phyloP scores from a whole-genome alignment of 352 stramenopile species.

The Pythium aphanidermatum region DNA sequence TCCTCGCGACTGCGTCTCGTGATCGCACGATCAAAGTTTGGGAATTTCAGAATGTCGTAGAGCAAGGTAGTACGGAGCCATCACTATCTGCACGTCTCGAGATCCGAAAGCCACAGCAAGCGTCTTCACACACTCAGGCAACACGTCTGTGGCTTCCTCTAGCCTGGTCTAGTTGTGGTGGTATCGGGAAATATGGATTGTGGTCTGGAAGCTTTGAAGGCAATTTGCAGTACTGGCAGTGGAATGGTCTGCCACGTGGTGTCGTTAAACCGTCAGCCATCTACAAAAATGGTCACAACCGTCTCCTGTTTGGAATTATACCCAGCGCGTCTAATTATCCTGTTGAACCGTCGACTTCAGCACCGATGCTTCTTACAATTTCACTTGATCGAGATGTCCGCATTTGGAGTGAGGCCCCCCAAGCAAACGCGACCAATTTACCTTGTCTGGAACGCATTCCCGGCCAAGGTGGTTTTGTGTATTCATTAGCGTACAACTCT shows the following conservation, averaged over 20 bases:
- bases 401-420: constrained; percentile 37
- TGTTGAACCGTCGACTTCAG: background rate
- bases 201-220: constrained; percentile 72
- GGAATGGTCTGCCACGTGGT: constrained; percentile 12
- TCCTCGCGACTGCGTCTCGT: constrained; percentile 58
- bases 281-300: constrained; percentile 53
- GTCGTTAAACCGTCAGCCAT: constrained; percentile 35
- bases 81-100: constrained; percentile 19
- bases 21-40: constrained; percentile 72
- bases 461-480: constrained; percentile 58
- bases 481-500: constrained; percentile 38
- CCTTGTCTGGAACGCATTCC: constrained; percentile 35
- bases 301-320: constrained; percentile 62
- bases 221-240: constrained; percentile 59
- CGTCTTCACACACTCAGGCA: constrained; percentile 51
- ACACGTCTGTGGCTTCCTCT: constrained; percentile 70
- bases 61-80: constrained; percentile 7
- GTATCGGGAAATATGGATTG: constrained; percentile 23
- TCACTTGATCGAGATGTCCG: constrained; percentile 66
- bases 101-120: constrained; percentile 59
- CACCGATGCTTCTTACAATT: constrained; percentile 37
- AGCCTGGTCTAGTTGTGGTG: constrained; percentile 33
- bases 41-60: constrained; percentile 7
- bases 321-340: too few species aligned
- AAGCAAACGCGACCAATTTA: constrained; percentile 5